Evolutionary conservation across 1,139 yeast genomes (phyloP), one percentile per base, ranked within the genome.

Genomic region (Saccharomyces hybrid): DNA sequence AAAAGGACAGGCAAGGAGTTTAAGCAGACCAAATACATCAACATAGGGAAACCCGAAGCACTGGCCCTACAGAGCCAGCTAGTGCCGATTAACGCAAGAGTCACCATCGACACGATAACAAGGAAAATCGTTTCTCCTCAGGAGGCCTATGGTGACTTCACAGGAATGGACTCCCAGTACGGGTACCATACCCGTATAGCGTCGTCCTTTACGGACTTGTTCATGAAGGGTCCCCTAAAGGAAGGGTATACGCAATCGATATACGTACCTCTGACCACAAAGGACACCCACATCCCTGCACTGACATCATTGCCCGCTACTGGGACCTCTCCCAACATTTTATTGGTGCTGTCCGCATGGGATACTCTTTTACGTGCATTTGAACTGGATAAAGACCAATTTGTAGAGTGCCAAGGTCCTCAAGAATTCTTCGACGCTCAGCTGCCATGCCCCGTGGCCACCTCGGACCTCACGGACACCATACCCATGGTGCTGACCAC

Each of bases 161-260:
- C 74, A 4, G 90, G 90, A 0, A 78, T 80, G 42, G 78, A 77
- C 57, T 75, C 81, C 5, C 74, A 85, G 5, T 87, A 83, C 69
- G 96, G 96, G 0, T 90, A 86, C 69, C 81, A 78, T 56, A 91
- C 90, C 2, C 75, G 97, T 55, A 72, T 85, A 16, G 88, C 87
- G 2, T 74, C 75, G 51, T 67, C 73, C 9, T 83, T 89, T 63
- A 80, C 82, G 49, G 75, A 82, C 16, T 71, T 90, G 0, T 90
- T 88, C 69, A 84, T 95, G 7, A 88, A 85, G 63, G 77, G 86
- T 51, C 75, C 85, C 2, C 77, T 76, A 52, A 76, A 81, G 2
- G 82, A 82, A 5, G 96, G 96, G 0, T 90, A 89, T 67, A 76
- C 84, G 0, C 81, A 81, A 59, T 78, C 90, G 3, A 69, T 85